Evolutionary conservation across 257 asterid species (phyloP).

Genomic region (Solanum chilense): DNA sequence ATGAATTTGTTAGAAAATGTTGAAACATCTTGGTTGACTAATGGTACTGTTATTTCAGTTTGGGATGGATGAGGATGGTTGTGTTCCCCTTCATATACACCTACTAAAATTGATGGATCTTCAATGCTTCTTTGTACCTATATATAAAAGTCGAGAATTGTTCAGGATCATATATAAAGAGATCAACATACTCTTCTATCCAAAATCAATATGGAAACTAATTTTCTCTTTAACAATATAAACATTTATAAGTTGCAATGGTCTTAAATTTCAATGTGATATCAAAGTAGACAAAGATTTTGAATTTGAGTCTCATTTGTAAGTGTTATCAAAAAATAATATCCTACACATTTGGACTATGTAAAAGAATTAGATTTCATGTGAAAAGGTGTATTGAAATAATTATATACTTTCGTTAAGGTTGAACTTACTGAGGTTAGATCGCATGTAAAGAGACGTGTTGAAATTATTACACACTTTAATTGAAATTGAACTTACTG

Average conservation of each 20-base stretch:
- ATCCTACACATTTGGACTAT: neutral
- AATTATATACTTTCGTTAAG: neutral
- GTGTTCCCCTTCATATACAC: slow-evolving; percentile 70
- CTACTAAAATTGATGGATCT: slow-evolving; percentile 56
- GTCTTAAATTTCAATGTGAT: neutral
- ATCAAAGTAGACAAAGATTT: neutral
- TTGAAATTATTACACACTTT: neutral
- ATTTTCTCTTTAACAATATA: neutral
- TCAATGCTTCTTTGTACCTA: slow-evolving; percentile 67
- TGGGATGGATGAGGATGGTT: slow-evolving; percentile 39
- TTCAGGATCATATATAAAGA: neutral
- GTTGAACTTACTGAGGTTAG: neutral
- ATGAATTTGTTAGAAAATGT: slow-evolving; percentile 13
- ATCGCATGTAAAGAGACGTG: neutral
- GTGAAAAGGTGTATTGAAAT: neutral
- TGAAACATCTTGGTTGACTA: neutral
- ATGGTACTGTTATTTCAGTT: slow-evolving; percentile 11
- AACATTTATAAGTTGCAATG: neutral
- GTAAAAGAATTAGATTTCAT: neutral
- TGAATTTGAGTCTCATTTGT: neutral
- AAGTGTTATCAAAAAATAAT: neutral
- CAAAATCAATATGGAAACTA: neutral
- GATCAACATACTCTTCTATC: neutral
- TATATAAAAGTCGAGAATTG: neutral
- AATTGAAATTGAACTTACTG: neutral